These are phyloP conservation scores for Pisolithus thermaeus DNA, from an alignment of 1,284 basidiomycete genomes.

Conservation along the genomic window DNA sequence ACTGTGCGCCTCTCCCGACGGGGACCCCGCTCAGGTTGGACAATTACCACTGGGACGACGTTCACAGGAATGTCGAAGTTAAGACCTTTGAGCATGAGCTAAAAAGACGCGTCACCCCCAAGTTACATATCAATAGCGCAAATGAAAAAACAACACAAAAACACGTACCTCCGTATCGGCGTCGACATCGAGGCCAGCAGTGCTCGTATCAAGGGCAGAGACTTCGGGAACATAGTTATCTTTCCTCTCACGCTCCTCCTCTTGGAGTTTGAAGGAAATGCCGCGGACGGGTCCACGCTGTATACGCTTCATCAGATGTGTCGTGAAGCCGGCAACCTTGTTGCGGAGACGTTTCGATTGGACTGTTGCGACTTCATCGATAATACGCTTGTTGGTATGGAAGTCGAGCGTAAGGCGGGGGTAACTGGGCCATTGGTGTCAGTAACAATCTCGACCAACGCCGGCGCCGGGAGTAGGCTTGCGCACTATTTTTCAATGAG, in stretches of 20 bases:
- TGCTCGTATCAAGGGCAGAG: slow-evolving; percentile 83
- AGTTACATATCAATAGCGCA: background rate
- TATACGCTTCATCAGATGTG: slow-evolving; percentile 99
- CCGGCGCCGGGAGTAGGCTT: slow-evolving; percentile 8
- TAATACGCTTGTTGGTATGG: slow-evolving; percentile 99
- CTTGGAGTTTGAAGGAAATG: slow-evolving; percentile 99
- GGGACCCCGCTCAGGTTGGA: slow-evolving; percentile 66
- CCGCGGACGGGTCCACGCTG: slow-evolving; percentile 99
- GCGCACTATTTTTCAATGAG: slow-evolving; percentile 99
- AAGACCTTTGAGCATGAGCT: slow-evolving; percentile 84
- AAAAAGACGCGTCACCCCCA: background rate
- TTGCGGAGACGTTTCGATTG: slow-evolving; percentile 99
- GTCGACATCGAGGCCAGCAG: slow-evolving; percentile 79
- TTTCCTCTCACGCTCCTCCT: slow-evolving; percentile 99
- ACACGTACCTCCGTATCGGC: slow-evolving; percentile 79
- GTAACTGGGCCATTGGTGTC: slow-evolving; percentile 51
- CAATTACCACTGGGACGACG: slow-evolving; percentile 62
- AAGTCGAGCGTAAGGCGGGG: slow-evolving; percentile 95
- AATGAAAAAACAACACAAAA: background rate
- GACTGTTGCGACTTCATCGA: slow-evolving; percentile 97
- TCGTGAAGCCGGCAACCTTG: slow-evolving; percentile 99
- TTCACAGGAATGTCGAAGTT: slow-evolving; percentile 89
- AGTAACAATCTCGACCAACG: background rate
- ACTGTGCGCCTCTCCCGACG: slow-evolving; percentile 77
- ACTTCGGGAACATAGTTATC: slow-evolving; percentile 98